Conservation (phyloP, 257 asterid species). For the Jacaranda mimosifolia region DNA sequence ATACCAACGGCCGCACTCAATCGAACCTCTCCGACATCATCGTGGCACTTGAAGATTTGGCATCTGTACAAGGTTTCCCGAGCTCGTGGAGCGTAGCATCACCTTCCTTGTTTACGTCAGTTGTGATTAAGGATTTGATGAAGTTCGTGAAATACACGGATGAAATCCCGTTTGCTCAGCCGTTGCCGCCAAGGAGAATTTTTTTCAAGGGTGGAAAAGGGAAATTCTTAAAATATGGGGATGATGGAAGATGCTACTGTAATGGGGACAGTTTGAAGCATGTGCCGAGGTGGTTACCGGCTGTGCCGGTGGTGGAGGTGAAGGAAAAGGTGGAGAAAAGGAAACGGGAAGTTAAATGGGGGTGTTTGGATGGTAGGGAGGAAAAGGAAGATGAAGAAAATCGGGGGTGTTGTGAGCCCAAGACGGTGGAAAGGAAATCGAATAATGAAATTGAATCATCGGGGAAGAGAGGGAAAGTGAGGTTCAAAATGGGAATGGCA, state of each 20-base stretch:
- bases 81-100: constrained; percentile 36
- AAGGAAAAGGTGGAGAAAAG: constrained; percentile 24
- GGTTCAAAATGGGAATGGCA: constrained; percentile 43
- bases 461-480: constrained; percentile 44
- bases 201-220: background rate
- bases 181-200: constrained; percentile 41
- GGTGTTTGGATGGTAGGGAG: constrained; percentile 30
- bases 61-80: constrained; percentile 53
- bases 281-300: constrained; percentile 66
- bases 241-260: constrained; percentile 15
- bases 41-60: constrained; percentile 59
- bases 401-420: constrained; percentile 25
- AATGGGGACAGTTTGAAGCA: constrained; percentile 42
- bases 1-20: constrained; percentile 57
- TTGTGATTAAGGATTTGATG: constrained; percentile 51
- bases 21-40: constrained; percentile 55
- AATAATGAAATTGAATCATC: constrained; percentile 22
- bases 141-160: constrained; percentile 36
- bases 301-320: constrained; percentile 41
- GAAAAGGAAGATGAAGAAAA: constrained; percentile 13
- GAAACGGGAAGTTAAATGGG: constrained; percentile 37
- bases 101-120: constrained; percentile 39
- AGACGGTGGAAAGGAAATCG: constrained; percentile 24
- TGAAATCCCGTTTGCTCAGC: constrained; percentile 64
- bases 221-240: background rate